phyloP scores from a whole-genome alignment of 2,329 filamentous ascomycete genomes.

The Cryphonectria radicalis region DNA sequence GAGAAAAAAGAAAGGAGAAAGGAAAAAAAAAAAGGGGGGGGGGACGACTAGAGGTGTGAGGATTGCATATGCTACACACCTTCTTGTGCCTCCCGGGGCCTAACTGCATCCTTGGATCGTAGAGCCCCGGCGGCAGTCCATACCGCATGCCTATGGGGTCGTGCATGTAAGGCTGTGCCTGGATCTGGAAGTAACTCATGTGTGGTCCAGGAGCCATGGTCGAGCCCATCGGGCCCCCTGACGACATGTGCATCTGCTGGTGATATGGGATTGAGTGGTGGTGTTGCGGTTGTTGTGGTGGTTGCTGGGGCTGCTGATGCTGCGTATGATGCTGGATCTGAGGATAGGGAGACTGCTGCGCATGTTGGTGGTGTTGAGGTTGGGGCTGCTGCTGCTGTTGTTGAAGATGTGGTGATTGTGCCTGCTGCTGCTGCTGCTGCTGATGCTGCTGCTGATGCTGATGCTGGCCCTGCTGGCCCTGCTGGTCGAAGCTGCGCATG shows the following conservation, averaged over 20 bases:
- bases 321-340: slow-evolving; percentile 32
- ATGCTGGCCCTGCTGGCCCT: slow-evolving; percentile 30
- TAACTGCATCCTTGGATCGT: slow-evolving; percentile 52
- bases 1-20: background rate
- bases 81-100: slow-evolving; percentile 59
- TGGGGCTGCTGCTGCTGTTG: slow-evolving; percentile 30
- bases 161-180: slow-evolving; percentile 49
- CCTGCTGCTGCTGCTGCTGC: no score
- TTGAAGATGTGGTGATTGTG: slow-evolving; percentile 21
- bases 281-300: slow-evolving; percentile 28
- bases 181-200: slow-evolving; percentile 50
- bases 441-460: slow-evolving; percentile 11
- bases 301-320: slow-evolving; percentile 20
- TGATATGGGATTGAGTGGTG: slow-evolving; percentile 27
- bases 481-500: slow-evolving; percentile 35
- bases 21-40: no score
- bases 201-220: slow-evolving; percentile 44
- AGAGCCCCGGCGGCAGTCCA: slow-evolving; percentile 46
- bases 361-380: slow-evolving; percentile 22
- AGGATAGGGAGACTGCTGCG: slow-evolving; percentile 29
- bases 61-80: slow-evolving; percentile 44
- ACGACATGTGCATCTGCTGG: slow-evolving; percentile 35
- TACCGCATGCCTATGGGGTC: slow-evolving; percentile 51
- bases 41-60: slow-evolving; percentile 13
- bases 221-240: slow-evolving; percentile 43